Evolutionary conservation across 352 stramenopile genomes (phyloP), one percentile per base, ranked within the genome.

Genomic region (Globisporangium lucens): DNA sequence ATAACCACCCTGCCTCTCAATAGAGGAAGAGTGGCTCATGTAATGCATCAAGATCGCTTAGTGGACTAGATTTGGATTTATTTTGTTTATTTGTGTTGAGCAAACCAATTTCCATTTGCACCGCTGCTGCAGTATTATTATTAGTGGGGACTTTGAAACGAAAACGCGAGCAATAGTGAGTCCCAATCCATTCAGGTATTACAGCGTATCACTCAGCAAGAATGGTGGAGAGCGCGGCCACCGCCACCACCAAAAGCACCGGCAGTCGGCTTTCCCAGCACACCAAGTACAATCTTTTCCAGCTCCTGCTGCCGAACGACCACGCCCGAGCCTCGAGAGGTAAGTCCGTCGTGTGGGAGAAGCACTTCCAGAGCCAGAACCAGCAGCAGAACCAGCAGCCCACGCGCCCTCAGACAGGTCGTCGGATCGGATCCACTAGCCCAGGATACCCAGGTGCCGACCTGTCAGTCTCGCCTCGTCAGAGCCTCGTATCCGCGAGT

Each of bases 221-320:
- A 22, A 62, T 55, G 53, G 38, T 30, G 17, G 63, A 63, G 27
- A 51, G 17, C 43, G 17, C 17, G 9, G 17, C 43, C 43, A 12
- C 43, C 6, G 6, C 4, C 17, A 24, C 17, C 43, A 51, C 38
- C 38, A 15, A 46, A 46, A 46, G 17, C 43, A 24, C 24, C 24
- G 24, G 24, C 24, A 24, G 24, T 24, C 20, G 43, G 17, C 43
- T 51, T 3, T 51, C 43, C 53, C 41, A 56, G 63, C 57, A 67
- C 13, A 6, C 3, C 7, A 59, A 33, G 30, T 55, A 56, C 47
- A 73, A 81, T 51, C 68, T 77, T 24, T 75, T 72, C 33, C 67
- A 77, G 36, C 61, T 87, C 13, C 74, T 86, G 13, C 46, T 85
- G 53, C 70, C 78, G 12, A 78, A 74, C 49, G 72, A 72, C 12